Evolutionary conservation across 805 yeast genomes (phyloP), one percentile per base, ranked within the genome.

Genomic region (Teunomyces panamensis): DNA sequence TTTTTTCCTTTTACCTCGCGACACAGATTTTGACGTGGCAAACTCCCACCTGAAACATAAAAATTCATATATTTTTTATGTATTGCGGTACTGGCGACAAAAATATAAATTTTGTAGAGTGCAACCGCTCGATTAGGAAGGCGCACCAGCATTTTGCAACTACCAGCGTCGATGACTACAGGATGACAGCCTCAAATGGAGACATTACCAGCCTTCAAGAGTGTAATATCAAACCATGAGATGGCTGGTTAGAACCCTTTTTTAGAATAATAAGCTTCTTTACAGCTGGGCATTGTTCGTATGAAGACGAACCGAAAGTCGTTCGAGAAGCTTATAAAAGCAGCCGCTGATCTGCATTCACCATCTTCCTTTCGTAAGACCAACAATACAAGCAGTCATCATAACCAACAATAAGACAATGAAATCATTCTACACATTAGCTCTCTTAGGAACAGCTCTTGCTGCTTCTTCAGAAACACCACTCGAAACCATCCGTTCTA

Each of bases 381-480:
- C 36, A n/a, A 33, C 17, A 11, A 13, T 30, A 8, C 24, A 20
- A 5, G 1, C 24, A 20, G 24, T 20, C 24, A 5, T 20, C 24
- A 5, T 20, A n/a, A 30, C 16, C 34, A 30, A 30, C 4, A 9
- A 13, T 6, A 26, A 11, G 13, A 16, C 26, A 5, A 48, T 45
- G 48, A 43, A 45, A 35, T 14, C 35, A 17, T 10, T 45, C 10
- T 34, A 45, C 30, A 17, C 47, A 10, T 14, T 43, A 9, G 48
- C 51, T 33, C 41, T 47, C 11, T 24, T 42, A 14, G 14, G 43
- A 10, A 33, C 47, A 17, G 47, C 47, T n/a, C 24, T 39, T 27
- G 48, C 51, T n/a, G 45, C 45, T 13, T 30, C 43, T 24, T 44
- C 51, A 1, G 49, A 30, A 28, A n/a, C 17, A 4, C 13, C 41